phyloP scores from a whole-genome alignment of 192 early-diverging fungal species.

The Coemansia sp. region DNA sequence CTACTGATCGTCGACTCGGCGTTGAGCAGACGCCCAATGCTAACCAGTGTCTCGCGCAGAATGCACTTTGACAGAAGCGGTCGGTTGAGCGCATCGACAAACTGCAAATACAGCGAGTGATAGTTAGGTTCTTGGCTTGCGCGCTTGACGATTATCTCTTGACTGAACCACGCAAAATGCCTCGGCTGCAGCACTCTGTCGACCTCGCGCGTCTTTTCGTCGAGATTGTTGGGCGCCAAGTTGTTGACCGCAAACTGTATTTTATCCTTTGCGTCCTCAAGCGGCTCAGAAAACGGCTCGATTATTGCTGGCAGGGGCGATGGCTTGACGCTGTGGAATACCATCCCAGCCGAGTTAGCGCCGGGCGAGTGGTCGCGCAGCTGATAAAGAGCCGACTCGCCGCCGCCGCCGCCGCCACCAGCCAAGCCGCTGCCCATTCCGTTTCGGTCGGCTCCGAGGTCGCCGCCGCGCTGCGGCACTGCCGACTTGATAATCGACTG shows the following conservation, averaged over 20 bases:
- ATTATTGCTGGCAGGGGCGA: slow-evolving; percentile 26
- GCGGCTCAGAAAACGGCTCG: slow-evolving; percentile 27
- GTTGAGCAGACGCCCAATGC: slow-evolving; percentile 86
- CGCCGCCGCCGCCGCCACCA: slow-evolving; percentile 32
- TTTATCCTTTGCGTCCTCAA: slow-evolving; percentile 75
- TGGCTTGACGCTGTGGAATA: slow-evolving; percentile 36
- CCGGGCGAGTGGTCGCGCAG: slow-evolving; percentile 2
- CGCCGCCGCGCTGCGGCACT: slow-evolving; percentile 21
- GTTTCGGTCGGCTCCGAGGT: slow-evolving; percentile 7
- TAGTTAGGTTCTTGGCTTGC: slow-evolving; percentile 97
- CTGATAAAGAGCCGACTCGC: slow-evolving; percentile 12
- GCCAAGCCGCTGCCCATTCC: too few species aligned
- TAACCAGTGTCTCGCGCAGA: slow-evolving; percentile 83
- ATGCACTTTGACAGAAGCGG: slow-evolving; percentile 69
- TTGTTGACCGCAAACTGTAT: slow-evolving; percentile 98
- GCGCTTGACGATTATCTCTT: slow-evolving; percentile 92
- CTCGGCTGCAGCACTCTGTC: slow-evolving; percentile 60
- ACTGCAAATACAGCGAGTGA: slow-evolving; percentile 83
- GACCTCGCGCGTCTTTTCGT: slow-evolving; percentile 74
- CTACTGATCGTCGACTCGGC: slow-evolving; percentile 90
- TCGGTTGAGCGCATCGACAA: slow-evolving; percentile 73
- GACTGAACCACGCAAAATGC: slow-evolving; percentile 87
- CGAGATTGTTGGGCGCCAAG: slow-evolving; percentile 79
- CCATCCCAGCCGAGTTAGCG: slow-evolving; percentile 2
- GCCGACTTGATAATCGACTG: slow-evolving; percentile 27